phyloP scores from a whole-genome alignment of 2,329 filamentous ascomycete genomes.

The Macrophomina tecta region DNA sequence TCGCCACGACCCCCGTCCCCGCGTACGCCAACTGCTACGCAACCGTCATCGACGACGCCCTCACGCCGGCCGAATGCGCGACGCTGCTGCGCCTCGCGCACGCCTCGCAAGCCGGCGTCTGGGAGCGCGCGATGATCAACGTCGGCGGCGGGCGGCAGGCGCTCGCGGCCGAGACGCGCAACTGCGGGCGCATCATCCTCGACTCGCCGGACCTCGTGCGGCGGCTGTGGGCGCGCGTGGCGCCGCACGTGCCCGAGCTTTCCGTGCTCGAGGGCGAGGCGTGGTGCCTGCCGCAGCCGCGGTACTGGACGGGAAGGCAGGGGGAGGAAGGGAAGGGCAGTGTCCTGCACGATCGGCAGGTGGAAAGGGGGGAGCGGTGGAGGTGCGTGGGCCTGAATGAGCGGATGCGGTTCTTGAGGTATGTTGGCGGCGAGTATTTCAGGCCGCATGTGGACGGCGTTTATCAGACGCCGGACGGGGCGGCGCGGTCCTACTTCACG shows the following conservation, averaged over 20 bases:
- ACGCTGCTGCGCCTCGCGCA: slow-evolving; percentile 40
- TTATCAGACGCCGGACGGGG: slow-evolving; percentile 63
- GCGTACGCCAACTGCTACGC: slow-evolving; percentile 64
- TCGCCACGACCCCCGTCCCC: slow-evolving; percentile 46
- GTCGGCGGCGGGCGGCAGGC: slow-evolving; percentile 66
- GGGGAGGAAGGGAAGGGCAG: background rate
- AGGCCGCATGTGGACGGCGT: slow-evolving; percentile 71
- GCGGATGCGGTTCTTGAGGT: slow-evolving; percentile 76
- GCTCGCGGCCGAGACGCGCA: slow-evolving; percentile 64
- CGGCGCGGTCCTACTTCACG: slow-evolving; percentile 60
- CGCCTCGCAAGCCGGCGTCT: slow-evolving; percentile 46
- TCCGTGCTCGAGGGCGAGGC: slow-evolving; percentile 43
- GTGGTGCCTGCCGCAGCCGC: background rate
- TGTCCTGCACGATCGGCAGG: slow-evolving; percentile 35
- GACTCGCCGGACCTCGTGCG: slow-evolving; percentile 68
- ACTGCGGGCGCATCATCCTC: slow-evolving; percentile 79
- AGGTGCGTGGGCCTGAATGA: slow-evolving; percentile 67
- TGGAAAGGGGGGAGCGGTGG: slow-evolving; percentile 38
- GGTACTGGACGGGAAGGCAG: background rate
- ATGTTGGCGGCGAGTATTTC: slow-evolving; percentile 75
- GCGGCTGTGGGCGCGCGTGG: slow-evolving; percentile 66
- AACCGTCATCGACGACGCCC: slow-evolving; percentile 67
- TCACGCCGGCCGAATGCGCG: slow-evolving; percentile 67
- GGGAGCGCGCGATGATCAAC: slow-evolving; percentile 74
- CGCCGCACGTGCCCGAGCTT: slow-evolving; percentile 52